Percentiles rank a stretch among this genome's conserved stretches.
Conservation (phyloP, 805 yeast genomes). For the Saccharomycopsis sp. region DNA sequence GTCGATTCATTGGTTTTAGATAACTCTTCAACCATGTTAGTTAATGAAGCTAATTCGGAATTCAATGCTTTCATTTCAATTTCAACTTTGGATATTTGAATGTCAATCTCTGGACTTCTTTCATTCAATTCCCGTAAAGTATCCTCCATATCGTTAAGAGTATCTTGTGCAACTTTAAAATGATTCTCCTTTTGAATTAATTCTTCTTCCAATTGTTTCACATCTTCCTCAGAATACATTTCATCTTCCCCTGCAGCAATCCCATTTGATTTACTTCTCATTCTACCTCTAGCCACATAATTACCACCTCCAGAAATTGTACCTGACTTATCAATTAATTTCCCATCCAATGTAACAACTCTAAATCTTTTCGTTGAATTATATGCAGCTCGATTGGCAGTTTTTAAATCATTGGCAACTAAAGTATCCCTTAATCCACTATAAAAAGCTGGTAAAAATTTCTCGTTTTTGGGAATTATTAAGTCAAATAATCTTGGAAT, state of each 20-base stretch:
- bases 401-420: slow-evolving; percentile 69
- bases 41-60: slow-evolving; percentile 44
- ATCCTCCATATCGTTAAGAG: slow-evolving; percentile 51
- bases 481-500: slow-evolving; percentile 83
- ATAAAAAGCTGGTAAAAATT: slow-evolving; percentile 82
- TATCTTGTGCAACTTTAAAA: slow-evolving; percentile 42
- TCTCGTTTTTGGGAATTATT: slow-evolving; percentile 56
- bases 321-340: slow-evolving; percentile 86
- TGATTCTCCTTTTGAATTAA: slow-evolving; percentile 46
- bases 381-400: slow-evolving; percentile 85
- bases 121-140: slow-evolving; percentile 54
- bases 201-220: slow-evolving; percentile 46
- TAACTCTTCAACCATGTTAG: slow-evolving; percentile 36
- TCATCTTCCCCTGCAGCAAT: slow-evolving; percentile 26
- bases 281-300: slow-evolving; percentile 61
- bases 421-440: slow-evolving; percentile 81
- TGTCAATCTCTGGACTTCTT: slow-evolving; percentile 63
- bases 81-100: slow-evolving; percentile 47
- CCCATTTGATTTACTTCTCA: slow-evolving; percentile 41
- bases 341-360: slow-evolving; percentile 91
- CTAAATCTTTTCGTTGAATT: slow-evolving; percentile 67
- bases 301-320: slow-evolving; percentile 96
- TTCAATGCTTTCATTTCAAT: slow-evolving; percentile 60
- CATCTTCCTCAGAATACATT: slow-evolving; percentile 44
- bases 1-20: slow-evolving; percentile 20